Evolutionary conservation across 768 basidiomycete genomes (phyloP).

Genomic region (Mycena rosella): DNA sequence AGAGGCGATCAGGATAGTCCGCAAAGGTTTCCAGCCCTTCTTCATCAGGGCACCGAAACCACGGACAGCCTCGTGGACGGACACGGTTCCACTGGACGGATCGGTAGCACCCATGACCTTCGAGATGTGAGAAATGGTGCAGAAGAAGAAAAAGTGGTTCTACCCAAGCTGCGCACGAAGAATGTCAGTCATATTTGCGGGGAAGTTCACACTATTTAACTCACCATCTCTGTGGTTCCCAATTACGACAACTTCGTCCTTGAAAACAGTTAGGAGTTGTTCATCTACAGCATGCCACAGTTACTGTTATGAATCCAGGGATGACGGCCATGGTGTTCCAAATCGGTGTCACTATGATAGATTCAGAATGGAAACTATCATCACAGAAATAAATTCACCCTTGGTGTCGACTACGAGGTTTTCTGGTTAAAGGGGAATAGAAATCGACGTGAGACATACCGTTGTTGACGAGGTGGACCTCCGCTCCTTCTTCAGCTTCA

Average conservation of each 20-base stretch:
- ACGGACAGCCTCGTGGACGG: conserved; percentile 67
- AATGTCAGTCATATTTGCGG: not conserved
- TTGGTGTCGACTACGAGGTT: conserved; percentile 40
- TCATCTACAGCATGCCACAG: not conserved
- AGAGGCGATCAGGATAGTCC: conserved; percentile 81
- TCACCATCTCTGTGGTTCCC: conserved; percentile 82
- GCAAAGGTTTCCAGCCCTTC: conserved; percentile 75
- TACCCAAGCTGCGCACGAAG: conserved; percentile 26
- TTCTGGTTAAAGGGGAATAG: not conserved
- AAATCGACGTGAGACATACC: conserved; percentile 45
- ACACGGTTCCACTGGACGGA: conserved; percentile 69
- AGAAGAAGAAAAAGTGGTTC: not conserved
- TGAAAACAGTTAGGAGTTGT: not conserved
- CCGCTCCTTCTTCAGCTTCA: conserved; percentile 51
- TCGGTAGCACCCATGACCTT: conserved; percentile 69
- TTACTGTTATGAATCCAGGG: conserved; percentile 65
- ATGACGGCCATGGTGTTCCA: conserved; percentile 80
- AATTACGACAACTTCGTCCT: conserved; percentile 75
- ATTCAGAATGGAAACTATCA: conserved; percentile 50
- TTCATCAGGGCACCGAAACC: conserved; percentile 65
- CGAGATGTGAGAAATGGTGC: not conserved
- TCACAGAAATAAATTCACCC: conserved; percentile 6
- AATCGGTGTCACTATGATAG: conserved; percentile 67
- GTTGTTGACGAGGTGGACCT: conserved; percentile 70
- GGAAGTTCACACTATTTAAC: conserved; percentile 24